Conservation (phyloP, 139 green algal genomes). For the Chlorella sp. region DNA sequence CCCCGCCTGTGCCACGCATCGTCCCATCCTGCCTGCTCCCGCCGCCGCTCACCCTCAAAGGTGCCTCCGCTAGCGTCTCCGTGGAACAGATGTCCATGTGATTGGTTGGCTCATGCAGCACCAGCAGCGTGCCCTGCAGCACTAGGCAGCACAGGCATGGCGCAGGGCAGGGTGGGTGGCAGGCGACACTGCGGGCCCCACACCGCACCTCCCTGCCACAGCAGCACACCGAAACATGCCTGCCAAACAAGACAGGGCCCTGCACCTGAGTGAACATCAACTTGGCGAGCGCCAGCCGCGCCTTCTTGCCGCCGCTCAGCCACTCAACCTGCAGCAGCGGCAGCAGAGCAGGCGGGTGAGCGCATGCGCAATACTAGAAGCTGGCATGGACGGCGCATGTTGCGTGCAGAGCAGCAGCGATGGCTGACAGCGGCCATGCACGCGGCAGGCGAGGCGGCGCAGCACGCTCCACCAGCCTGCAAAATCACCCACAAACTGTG, state of each 20-base stretch:
- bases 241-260: conserved; percentile 61
- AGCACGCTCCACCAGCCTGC: neutral
- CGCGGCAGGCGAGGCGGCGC: neutral
- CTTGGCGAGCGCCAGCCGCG: conserved; percentile 96
- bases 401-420: too few species aligned
- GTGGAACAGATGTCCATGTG: conserved; percentile 99
- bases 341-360: neutral
- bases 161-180: neutral
- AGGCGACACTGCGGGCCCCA: too few species aligned
- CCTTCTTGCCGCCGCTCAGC: conserved; percentile 92
- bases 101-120: conserved; percentile 99
- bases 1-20: too few species aligned
- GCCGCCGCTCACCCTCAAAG: conserved; percentile 84
- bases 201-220: too few species aligned
- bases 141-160: too few species aligned
- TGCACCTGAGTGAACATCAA: conserved; percentile 95
- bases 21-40: too few species aligned
- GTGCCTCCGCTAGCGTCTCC: conserved; percentile 95
- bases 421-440: conserved; percentile 76
- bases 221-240: too few species aligned
- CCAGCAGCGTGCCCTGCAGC: conserved; percentile 79
- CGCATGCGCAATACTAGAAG: too few species aligned
- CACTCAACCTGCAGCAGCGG: conserved; percentile 54
- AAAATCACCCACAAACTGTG: too few species aligned
- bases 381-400: too few species aligned